Percentiles rank a stretch among this genome's conserved stretches.
Conservation (phyloP, 2,329 filamentous ascomycete genomes). For the Cylindrodendrum hubeiense region DNA sequence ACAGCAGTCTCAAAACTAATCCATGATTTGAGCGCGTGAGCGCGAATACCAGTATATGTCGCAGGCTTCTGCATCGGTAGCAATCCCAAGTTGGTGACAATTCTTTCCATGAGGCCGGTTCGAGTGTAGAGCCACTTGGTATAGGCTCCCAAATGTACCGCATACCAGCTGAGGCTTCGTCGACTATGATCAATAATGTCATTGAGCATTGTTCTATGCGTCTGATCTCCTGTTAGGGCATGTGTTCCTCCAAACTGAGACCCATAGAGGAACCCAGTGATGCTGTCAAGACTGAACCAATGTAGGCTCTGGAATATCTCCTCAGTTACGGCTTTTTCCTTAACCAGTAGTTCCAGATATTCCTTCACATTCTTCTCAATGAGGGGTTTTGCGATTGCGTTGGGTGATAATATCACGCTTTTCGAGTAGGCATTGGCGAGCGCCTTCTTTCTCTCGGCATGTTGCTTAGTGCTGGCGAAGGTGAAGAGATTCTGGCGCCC, state of each 20-base stretch:
- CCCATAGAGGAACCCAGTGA: conserved; percentile 65
- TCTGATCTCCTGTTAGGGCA: conserved; percentile 53
- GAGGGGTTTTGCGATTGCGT: conserved; percentile 21
- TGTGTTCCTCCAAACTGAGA: conserved; percentile 55
- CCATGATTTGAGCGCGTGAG: conserved; percentile 24
- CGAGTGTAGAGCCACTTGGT: conserved; percentile 63
- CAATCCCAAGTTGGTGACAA: conserved; percentile 50
- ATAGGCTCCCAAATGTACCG: conserved; percentile 57
- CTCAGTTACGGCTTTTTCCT: conserved; percentile 46
- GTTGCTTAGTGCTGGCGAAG: conserved; percentile 56
- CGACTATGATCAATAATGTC: conserved; percentile 63
- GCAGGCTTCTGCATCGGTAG: conserved; percentile 63
- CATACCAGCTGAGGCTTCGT: conserved; percentile 61
- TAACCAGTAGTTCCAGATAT: conserved; percentile 56
- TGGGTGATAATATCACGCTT: conserved; percentile 49
- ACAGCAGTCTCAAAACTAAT: conserved; percentile 9
- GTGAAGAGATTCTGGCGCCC: conserved; percentile 65
- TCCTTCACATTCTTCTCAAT: conserved; percentile 40
- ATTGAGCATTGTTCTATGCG: conserved; percentile 55
- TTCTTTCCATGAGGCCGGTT: conserved; percentile 50
- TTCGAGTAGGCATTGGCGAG: conserved; percentile 67
- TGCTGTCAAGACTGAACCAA: conserved; percentile 65
- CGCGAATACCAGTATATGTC: conserved; percentile 64
- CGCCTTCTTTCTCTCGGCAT: conserved; percentile 64
- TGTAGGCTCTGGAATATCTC: conserved; percentile 64